These are phyloP conservation scores for Rosa rugosa DNA, from an alignment of 306 rosid genomes.

Conservation along the genomic window DNA sequence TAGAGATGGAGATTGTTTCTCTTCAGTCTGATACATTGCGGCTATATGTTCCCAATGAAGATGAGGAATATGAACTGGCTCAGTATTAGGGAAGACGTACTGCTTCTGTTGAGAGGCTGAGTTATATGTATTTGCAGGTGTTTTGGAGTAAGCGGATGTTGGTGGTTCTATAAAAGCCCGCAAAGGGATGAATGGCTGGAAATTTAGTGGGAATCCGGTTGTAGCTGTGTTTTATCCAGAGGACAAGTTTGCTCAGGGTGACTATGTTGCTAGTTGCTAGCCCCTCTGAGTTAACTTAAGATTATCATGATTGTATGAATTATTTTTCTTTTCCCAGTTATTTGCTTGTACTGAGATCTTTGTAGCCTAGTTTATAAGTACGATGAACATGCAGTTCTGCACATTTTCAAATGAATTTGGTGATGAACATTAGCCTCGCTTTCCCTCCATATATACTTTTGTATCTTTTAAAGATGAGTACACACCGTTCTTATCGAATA, in stretches of 20 bases:
- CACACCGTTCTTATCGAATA: no score
- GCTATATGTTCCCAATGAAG: background rate
- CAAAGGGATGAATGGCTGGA: conserved; percentile 78
- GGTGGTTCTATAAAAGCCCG: conserved; percentile 83
- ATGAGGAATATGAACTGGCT: background rate
- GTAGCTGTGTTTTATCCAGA: conserved; percentile 72
- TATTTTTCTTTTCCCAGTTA: background rate
- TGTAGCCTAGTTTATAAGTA: background rate
- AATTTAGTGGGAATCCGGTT: conserved; percentile 84
- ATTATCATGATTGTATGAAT: background rate
- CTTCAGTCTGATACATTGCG: background rate
- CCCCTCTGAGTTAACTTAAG: background rate
- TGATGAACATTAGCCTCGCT: no score
- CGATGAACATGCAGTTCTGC: background rate
- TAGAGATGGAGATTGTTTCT: background rate
- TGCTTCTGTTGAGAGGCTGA: background rate
- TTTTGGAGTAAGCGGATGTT: conserved; percentile 84
- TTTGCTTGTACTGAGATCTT: background rate
- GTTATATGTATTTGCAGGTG: conserved; percentile 40
- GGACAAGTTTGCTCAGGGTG: conserved; percentile 78
- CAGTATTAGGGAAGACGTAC: background rate
- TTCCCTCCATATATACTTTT: no score
- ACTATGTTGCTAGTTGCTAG: conserved; percentile 59
- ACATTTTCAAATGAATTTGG: background rate
- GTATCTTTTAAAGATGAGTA: no score